A percentile compares a stretch with the other conserved stretches of the same genome.
Conservation (phyloP, 805 yeast genomes). For the Ogataea populi-albae region DNA sequence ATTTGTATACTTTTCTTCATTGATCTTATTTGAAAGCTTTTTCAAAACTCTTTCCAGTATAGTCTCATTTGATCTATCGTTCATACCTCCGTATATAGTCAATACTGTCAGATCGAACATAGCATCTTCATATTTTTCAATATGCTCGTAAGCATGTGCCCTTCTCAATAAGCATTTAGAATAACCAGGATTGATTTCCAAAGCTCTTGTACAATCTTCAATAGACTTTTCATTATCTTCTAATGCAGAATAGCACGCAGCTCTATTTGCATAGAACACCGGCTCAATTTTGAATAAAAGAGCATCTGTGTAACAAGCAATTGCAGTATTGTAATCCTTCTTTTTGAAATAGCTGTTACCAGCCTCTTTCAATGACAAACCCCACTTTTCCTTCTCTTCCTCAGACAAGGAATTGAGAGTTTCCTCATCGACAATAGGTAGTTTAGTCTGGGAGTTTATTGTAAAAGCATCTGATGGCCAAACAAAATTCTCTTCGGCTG, state of each 20-base stretch:
- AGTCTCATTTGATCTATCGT: conserved; percentile 69
- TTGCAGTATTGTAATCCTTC: conserved; percentile 72
- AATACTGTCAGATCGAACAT: conserved; percentile 89
- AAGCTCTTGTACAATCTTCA: conserved; percentile 83
- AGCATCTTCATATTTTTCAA: conserved; percentile 78
- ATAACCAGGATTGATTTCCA: conserved; percentile 84
- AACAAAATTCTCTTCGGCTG: conserved; percentile 29
- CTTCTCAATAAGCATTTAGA: conserved; percentile 90
- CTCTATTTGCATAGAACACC: conserved; percentile 89
- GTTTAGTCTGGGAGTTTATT: conserved; percentile 46
- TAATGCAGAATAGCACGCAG: conserved; percentile 90
- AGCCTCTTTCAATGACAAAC: conserved; percentile 77
- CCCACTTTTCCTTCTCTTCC: conserved; percentile 59
- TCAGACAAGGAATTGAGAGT: conserved; percentile 42
- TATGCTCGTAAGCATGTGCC: conserved; percentile 84
- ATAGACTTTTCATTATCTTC: conserved; percentile 79
- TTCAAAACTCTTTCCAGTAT: conserved; percentile 84
- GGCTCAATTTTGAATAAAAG: conserved; percentile 76
- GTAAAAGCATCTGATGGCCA: conserved; percentile 41
- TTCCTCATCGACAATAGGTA: conserved; percentile 54
- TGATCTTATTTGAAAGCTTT: conserved; percentile 71
- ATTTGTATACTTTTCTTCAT: conserved; percentile 55
- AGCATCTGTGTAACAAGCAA: conserved; percentile 77
- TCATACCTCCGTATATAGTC: conserved; percentile 78
- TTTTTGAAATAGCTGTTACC: conserved; percentile 79